Evolutionary conservation across 768 basidiomycete genomes (phyloP), one percentile per base, ranked within the genome.

Genomic region (Sutorius australiensis): DNA sequence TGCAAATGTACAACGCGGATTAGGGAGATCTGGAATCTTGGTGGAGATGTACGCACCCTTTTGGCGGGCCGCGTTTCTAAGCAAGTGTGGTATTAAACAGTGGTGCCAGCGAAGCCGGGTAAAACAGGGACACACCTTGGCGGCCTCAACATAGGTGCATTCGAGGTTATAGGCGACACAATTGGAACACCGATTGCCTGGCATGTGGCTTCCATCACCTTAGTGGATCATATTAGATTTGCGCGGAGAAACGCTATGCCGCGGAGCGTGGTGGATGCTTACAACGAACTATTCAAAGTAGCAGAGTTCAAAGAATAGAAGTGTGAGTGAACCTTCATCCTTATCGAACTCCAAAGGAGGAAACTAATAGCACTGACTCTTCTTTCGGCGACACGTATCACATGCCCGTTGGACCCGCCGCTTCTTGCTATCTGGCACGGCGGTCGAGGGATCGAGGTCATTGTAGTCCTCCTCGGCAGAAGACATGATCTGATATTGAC

Each of bases 321-420:
- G 6, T 24, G 21, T 51, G 11, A 57, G 58, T n/a, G 33, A 58
- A 41, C 41, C 9, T 19, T 19, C 5, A 28, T n/a, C 14, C 6
- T 2, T 17, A 33, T 21, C 13, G n/a, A 36, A 21, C 9, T 16
- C 38, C 19, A 24, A 39, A 21, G 19, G 48, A n/a, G 5, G 31
- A 52, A 45, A 13, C 44, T 7, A 11, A 14, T 30, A 24, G 24
- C 4, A 69, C 80, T 56, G 53, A 86, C 89, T 84, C 73, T 94
- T 94, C 77, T 92, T 92, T 52, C 88, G 75, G 34, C 91, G 76
- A 64, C 91, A 93, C 0, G 84, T 79, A 62, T 92, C 90, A 64
- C 91, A 93, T 7, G 89, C 89, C 28, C 89, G 72, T 68, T 89
- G 86, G 30, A 90, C 78, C 56, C 82, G 77, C 36, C 88, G 72